Base-by-base conservation (phyloP, 106 monocot genomes). In the Dendrobium chrysotoxum region DNA sequence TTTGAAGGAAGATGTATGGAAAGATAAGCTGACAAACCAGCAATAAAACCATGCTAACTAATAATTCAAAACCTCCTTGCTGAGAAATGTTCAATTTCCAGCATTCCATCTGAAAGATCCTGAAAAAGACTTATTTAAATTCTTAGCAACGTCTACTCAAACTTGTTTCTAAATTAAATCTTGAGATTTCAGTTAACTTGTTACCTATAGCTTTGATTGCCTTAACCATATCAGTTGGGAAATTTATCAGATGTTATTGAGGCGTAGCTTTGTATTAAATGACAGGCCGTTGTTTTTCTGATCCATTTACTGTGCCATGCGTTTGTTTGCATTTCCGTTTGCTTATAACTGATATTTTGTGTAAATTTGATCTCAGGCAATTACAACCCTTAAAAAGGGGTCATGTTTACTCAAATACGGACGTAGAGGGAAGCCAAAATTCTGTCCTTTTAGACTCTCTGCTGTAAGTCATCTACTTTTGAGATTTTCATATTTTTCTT, bases 371-470 rank as follows among this genome's bases (percentile, higher is more conserved):
- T 39, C 74, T 76, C 47, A 76, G 76, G 76, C 76, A 76, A 76
- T 76, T 50, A 76, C 47, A 11, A 26, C 76, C 15, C 76, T 76
- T 26, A 76, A 76, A 11, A 76, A 76, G 23, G 76, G 76, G 76
- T 76, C 76, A 47, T 76, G 76, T 50, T 76, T 76, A 47, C 76
- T 76, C 28, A 76, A 76, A 76, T 76, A 76, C 13, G 76, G 76
- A 47, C 76, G 76, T 8, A 76, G 92, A 82, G 92, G 92, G 45
- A 92, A 92, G 79, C 92, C 92, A 77, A 92, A 92, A 16, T 92
- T 92, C 77, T 92, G 92, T 55, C 92, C 92, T 42, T 90, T 92
- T 61, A 89, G 92, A 81, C 92, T 92, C 79, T 86, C 92, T 67
- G 86, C 86, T 90, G 92, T 92, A 88, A 80, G 87, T 82, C 65